These are phyloP conservation scores for Eutypa lata DNA, from an alignment of 2,329 filamentous ascomycete species.

Conservation along the genomic window DNA sequence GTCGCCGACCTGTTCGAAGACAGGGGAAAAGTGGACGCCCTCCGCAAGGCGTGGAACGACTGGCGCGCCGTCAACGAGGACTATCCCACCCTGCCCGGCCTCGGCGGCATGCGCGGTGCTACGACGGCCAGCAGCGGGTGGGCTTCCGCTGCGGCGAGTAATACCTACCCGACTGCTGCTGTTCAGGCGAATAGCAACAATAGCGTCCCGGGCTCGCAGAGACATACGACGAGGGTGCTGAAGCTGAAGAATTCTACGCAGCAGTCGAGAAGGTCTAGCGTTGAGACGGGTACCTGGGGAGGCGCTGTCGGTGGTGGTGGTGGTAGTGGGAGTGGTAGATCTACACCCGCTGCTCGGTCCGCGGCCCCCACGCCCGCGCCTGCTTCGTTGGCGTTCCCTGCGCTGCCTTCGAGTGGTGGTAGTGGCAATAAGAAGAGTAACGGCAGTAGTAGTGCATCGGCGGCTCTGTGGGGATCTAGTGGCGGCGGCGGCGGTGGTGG, in stretches of 20 bases:
- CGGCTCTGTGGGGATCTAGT: constrained; percentile 19
- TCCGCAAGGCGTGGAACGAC: constrained; percentile 87
- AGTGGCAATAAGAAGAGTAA: constrained; percentile 2
- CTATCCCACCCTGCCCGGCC: constrained; percentile 81
- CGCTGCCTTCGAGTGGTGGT: constrained; percentile 17
- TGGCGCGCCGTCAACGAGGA: constrained; percentile 96
- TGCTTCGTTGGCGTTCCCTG: constrained; percentile 21
- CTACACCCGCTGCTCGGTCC: too few species aligned
- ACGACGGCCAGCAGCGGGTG: constrained; percentile 56
- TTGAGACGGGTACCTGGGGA: constrained; percentile 13
- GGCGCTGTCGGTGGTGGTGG: not conserved
- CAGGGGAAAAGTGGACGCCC: constrained; percentile 64
- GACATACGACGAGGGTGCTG: constrained; percentile 52
- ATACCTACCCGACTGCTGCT: constrained; percentile 48
- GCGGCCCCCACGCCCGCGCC: constrained; percentile 11
- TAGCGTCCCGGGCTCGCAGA: too few species aligned
- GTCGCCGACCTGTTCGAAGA: constrained; percentile 92
- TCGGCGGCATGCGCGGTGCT: constrained; percentile 64
- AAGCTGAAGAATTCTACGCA: constrained; percentile 55
- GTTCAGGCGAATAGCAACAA: too few species aligned
- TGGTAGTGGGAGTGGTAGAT: not conserved
- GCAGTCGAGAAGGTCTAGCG: constrained; percentile 30
- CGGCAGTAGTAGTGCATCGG: constrained; percentile 15
- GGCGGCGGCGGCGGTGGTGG: constrained; percentile 1
- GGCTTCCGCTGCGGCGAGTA: constrained; percentile 53